Percentiles rank a stretch among this genome's conserved stretches.
phyloP scores from a whole-genome alignment of 495 filamentous ascomycete species.

The Usnea hakonensis region DNA sequence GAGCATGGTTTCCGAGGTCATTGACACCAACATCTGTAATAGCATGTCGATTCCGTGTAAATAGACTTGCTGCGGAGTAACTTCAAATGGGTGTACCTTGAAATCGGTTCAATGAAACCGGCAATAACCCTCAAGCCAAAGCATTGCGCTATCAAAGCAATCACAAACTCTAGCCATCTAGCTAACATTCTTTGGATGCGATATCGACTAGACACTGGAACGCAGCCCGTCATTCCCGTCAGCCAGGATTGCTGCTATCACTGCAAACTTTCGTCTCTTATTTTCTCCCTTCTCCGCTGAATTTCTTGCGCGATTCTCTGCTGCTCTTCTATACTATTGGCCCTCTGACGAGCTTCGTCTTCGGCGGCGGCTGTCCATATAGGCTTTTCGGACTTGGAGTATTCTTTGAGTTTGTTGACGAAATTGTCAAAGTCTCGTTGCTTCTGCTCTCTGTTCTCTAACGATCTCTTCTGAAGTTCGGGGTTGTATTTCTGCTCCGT shows the following conservation, averaged over 20 bases:
- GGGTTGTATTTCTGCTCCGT: conserved; percentile 72
- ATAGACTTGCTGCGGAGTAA: not conserved
- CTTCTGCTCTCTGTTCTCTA: conserved; percentile 62
- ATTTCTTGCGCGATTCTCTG: conserved; percentile 47
- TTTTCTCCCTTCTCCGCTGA: conserved; percentile 58
- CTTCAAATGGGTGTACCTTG: not conserved
- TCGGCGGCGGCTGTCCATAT: conserved; percentile 73
- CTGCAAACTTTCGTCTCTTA: conserved; percentile 28
- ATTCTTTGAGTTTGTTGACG: conserved; percentile 71
- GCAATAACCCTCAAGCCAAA: not conserved
- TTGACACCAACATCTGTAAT: not conserved
- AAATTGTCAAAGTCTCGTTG: conserved; percentile 86
- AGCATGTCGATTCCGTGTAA: not conserved
- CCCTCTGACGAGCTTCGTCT: conserved; percentile 37
- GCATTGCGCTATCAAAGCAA: not conserved
- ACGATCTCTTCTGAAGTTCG: conserved; percentile 74
- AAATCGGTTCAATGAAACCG: too few relatives aligned
- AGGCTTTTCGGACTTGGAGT: conserved; percentile 83
- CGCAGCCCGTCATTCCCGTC: not conserved
- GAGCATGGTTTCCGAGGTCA: not conserved
- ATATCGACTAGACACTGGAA: not conserved
- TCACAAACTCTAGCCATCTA: not conserved
- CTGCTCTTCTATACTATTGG: conserved; percentile 39
- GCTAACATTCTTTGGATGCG: not conserved
- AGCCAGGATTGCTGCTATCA: not conserved